Evolutionary conservation across 805 yeast genomes (phyloP).

Genomic region (Lipomyces oligophaga): DNA sequence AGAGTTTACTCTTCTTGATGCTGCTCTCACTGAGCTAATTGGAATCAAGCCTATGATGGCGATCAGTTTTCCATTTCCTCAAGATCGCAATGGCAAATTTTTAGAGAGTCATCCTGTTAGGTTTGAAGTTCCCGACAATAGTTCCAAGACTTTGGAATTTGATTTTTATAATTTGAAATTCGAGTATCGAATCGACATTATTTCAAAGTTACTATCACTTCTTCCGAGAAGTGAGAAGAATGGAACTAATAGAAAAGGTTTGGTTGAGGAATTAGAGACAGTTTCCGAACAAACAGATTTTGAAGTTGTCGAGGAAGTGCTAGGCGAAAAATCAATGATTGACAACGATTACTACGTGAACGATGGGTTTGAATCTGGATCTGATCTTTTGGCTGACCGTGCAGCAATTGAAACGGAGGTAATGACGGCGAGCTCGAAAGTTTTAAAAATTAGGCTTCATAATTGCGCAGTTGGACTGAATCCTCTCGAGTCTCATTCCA

Average conservation of each 20-base stretch:
- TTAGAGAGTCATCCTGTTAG: too few species aligned
- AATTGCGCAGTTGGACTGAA: constrained; percentile 60
- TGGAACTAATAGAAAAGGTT: too few species aligned
- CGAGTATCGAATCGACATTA: constrained; percentile 61
- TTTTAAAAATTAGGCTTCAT: constrained; percentile 37
- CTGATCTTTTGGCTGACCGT: too few species aligned
- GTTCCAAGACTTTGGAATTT: constrained; percentile 42
- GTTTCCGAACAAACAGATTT: too few species aligned
- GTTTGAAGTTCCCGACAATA: too few species aligned
- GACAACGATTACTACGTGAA: constrained; percentile 20
- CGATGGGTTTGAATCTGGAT: constrained; percentile 11
- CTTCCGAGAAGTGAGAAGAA: too few species aligned
- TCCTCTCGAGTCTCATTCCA: constrained; percentile 59
- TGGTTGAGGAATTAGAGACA: too few species aligned
- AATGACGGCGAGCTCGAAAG: constrained; percentile 19
- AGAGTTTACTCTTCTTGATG: constrained; percentile 17
- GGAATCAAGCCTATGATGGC: constrained; percentile 43
- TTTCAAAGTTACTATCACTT: constrained; percentile 41
- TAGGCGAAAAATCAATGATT: constrained; percentile 18
- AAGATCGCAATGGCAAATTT: too few species aligned
- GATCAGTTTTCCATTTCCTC: constrained; percentile 39
- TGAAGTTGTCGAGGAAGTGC: constrained; percentile 15
- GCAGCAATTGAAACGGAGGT: constrained; percentile 26
- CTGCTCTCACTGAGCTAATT: constrained; percentile 9
- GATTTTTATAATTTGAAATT: constrained; percentile 48